These are phyloP conservation scores for Scytalidium sp. DNA, from an alignment of 2,329 filamentous ascomycete genomes.

Conservation along the genomic window DNA sequence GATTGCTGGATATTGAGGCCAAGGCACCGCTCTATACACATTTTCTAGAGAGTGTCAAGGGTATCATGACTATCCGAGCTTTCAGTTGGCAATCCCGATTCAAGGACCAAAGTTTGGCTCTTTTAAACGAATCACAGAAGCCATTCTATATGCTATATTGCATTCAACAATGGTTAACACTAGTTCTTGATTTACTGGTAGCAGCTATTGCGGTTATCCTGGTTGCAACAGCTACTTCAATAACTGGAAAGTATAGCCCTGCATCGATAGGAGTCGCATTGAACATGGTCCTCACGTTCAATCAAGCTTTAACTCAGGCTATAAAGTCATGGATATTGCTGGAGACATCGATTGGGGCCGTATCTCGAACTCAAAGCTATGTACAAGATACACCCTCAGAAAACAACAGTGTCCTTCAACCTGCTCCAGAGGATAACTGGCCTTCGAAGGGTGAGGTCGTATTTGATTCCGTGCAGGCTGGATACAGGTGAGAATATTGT, in stretches of 20 bases:
- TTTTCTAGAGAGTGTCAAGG: constrained; percentile 54
- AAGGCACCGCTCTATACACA: constrained; percentile 58
- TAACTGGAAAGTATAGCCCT: constrained; percentile 10
- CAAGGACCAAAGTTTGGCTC: constrained; percentile 39
- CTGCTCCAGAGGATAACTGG: not conserved
- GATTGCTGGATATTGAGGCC: constrained; percentile 58
- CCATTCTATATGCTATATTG: constrained; percentile 56
- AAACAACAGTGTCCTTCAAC: constrained; percentile 13
- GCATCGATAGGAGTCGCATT: constrained; percentile 17
- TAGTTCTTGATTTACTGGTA: constrained; percentile 47
- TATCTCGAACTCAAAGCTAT: constrained; percentile 52
- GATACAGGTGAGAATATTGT: not conserved
- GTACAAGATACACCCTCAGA: constrained; percentile 39
- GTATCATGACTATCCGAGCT: constrained; percentile 52
- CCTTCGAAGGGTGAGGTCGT: not conserved
- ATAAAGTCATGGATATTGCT: constrained; percentile 49
- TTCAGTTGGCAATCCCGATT: constrained; percentile 50
- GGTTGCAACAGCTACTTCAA: constrained; percentile 12
- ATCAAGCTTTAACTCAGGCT: constrained; percentile 8
- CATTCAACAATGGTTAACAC: constrained; percentile 54
- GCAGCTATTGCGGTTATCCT: constrained; percentile 19
- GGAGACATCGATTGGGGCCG: constrained; percentile 56
- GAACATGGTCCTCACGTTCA: constrained; percentile 16
- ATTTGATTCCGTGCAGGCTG: not conserved
- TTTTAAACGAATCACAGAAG: constrained; percentile 51